phyloP scores from a whole-genome alignment of 805 yeast genomes.

The Torulaspora indica region DNA sequence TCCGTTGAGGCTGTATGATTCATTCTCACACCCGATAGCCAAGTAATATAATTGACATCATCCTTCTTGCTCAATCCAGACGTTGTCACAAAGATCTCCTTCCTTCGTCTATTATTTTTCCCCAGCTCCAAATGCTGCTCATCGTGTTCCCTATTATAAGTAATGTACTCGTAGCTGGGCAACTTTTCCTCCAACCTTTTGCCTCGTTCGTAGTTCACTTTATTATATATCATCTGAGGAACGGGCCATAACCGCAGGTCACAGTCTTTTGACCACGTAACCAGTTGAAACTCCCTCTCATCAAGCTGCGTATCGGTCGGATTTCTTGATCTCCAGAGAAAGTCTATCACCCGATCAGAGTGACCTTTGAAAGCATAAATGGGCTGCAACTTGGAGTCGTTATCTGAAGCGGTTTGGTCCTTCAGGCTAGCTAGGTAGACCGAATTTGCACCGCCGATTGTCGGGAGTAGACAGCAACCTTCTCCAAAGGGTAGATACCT shows the following conservation, averaged over 20 bases:
- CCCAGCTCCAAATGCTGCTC: constrained; percentile 22
- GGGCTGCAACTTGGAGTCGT: constrained; percentile 43
- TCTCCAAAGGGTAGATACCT: constrained; percentile 84
- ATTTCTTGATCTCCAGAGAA: constrained; percentile 75
- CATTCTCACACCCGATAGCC: constrained; percentile 91
- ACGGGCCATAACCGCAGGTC: constrained; percentile 81
- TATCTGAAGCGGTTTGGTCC: constrained; percentile 12
- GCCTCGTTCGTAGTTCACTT: constrained; percentile 42
- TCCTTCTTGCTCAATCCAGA: constrained; percentile 36
- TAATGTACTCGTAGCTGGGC: constrained; percentile 42
- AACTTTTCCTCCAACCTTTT: constrained; percentile 37
- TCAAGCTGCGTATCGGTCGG: constrained; percentile 43
- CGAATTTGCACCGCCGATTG: constrained; percentile 70
- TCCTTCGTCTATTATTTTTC: constrained; percentile 33
- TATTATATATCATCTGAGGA: constrained; percentile 44
- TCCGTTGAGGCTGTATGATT: constrained; percentile 37
- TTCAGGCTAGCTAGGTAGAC: constrained; percentile 36
- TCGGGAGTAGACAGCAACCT: constrained; percentile 85
- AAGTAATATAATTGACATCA: constrained; percentile 65
- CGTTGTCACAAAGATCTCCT: constrained; percentile 40
- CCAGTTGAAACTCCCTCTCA: constrained; percentile 82
- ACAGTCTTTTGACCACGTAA: constrained; percentile 90
- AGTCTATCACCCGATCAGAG: constrained; percentile 77
- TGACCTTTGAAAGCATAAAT: constrained; percentile 72
- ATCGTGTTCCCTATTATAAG: constrained; percentile 52